Base-by-base conservation (phyloP, 2,329 filamentous ascomycete species). In the Fusarium coicis region DNA sequence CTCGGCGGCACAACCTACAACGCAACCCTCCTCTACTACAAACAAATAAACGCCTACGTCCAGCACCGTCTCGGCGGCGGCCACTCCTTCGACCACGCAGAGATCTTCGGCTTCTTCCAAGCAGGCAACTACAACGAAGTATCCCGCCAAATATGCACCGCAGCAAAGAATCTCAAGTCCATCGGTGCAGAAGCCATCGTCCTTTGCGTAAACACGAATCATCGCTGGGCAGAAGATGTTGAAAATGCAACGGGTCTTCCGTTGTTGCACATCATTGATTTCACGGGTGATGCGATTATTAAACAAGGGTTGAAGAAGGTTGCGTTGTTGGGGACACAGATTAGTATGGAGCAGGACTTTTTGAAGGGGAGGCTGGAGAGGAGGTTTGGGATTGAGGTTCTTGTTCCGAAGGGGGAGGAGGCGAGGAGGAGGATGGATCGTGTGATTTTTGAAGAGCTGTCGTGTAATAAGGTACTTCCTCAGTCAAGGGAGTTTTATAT, bases 141-240 rank as follows among this genome's bases (percentile, higher is more conserved):
- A 8, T 57, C 59, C 18, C 30, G 50, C 1, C 59, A 66, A 28
- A 32, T 66, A 4, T 66, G 59, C n/a, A 30, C 32, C 15, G 59
- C 63, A 0, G 63, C 60, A 7, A 64, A 47, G 5, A 66, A 50
- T 47, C 63, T 65, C 42, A 66, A 44, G 37, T 65, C 59, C 12
- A 57, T 66, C 3, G 60, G 63, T 0, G 63, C 63, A 21, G 63
- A 66, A 23, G 59, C 59, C 11, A 66, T 66, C 5, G 59, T 66
- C n/a, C 63, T 66, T 18, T 66, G 63, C 16, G 63, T 64, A 4
- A 66, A 66, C 60, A 66, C 63, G 1, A 56, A 65, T 23, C 63
- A 66, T 18, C 37, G 59, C 19, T 64, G 59, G 49, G 63, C 49
- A 7, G 50, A 64, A 4, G 59, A 66, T 21, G 55, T 64, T 6